Conservation (phyloP, 805 yeast genomes). For the Candida gorgasii region DNA sequence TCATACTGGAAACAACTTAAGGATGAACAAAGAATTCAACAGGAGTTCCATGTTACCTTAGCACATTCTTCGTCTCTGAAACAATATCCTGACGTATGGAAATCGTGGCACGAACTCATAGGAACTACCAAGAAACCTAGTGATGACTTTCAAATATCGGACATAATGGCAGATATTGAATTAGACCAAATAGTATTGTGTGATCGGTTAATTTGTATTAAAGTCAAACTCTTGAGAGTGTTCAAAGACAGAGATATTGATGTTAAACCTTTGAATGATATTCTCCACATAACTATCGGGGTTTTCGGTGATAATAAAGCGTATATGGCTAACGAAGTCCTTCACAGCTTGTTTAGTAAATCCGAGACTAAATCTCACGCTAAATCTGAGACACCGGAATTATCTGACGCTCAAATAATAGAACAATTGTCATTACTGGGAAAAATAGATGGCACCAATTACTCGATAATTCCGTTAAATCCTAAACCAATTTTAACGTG, state of each 20-base stretch:
- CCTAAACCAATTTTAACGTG: slow-evolving; percentile 1
- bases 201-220: slow-evolving; percentile 52
- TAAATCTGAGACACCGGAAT: neutral
- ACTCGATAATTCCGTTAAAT: neutral
- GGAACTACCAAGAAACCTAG: slow-evolving; percentile 27
- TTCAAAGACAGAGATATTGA: neutral
- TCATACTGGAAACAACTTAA: slow-evolving; percentile 17
- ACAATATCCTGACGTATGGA: slow-evolving; percentile 10
- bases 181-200: slow-evolving; percentile 48
- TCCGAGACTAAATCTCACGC: neutral
- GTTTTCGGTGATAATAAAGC: slow-evolving; percentile 15
- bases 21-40: slow-evolving; percentile 44
- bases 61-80: slow-evolving; percentile 40
- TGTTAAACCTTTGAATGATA: slow-evolving; percentile 8
- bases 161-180: slow-evolving; percentile 18
- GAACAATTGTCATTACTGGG: too few relatives aligned
- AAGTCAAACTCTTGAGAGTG: slow-evolving; percentile 37
- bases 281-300: slow-evolving; percentile 17
- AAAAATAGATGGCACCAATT: neutral
- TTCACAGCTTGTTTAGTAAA: too few relatives aligned
- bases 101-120: slow-evolving; percentile 9
- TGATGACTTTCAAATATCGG: slow-evolving; percentile 21
- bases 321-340: slow-evolving; percentile 11
- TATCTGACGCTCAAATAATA: too few relatives aligned
- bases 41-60: slow-evolving; percentile 67